These are phyloP conservation scores for Boletus hoseneyae DNA, from an alignment of 1,284 basidiomycete genomes.

Conservation along the genomic window DNA sequence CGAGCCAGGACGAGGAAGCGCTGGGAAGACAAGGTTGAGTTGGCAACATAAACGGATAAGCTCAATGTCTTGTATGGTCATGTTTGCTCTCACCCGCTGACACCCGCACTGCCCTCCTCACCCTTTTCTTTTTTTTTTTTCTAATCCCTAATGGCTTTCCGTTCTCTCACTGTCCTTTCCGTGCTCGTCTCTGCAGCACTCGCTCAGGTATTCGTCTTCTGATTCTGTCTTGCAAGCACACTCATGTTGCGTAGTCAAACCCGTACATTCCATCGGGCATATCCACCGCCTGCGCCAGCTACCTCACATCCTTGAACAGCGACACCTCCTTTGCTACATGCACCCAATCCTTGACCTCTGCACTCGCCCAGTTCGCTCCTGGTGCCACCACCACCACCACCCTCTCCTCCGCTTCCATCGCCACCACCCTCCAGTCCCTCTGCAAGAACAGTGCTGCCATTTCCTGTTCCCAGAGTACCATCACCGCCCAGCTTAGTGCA, in stretches of 20 bases:
- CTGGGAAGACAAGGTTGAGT: slow-evolving; percentile 2
- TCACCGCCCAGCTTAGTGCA: slow-evolving; percentile 59
- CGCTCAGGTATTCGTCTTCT: slow-evolving; percentile 14
- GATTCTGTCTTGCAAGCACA: too few relatives aligned
- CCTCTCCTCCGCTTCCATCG: slow-evolving; percentile 46
- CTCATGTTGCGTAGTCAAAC: too few relatives aligned
- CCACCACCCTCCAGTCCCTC: slow-evolving; percentile 52
- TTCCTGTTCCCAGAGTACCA: slow-evolving; percentile 54
- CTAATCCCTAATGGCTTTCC: slow-evolving; percentile 21
- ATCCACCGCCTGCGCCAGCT: slow-evolving; percentile 54
- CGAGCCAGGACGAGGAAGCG: background rate
- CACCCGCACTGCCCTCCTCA: too few relatives aligned
- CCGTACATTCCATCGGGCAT: slow-evolving; percentile 67
- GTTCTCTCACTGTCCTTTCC: slow-evolving; percentile 26
- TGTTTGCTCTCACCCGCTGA: too few relatives aligned
- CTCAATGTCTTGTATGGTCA: too few relatives aligned
- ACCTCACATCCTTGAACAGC: slow-evolving; percentile 61
- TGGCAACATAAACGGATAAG: too few relatives aligned
- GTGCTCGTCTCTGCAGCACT: slow-evolving; percentile 14
- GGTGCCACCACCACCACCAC: slow-evolving; percentile 37
- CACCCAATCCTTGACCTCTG: slow-evolving; percentile 41
- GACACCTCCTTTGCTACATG: slow-evolving; percentile 60
- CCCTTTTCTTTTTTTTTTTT: too few relatives aligned
- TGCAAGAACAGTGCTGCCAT: slow-evolving; percentile 46
- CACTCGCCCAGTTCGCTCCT: slow-evolving; percentile 45